Percentiles rank a stretch among this genome's conserved stretches.
These are phyloP conservation scores for Heimioporus sp. DNA, from an alignment of 768 basidiomycete species.

Conservation along the genomic window DNA sequence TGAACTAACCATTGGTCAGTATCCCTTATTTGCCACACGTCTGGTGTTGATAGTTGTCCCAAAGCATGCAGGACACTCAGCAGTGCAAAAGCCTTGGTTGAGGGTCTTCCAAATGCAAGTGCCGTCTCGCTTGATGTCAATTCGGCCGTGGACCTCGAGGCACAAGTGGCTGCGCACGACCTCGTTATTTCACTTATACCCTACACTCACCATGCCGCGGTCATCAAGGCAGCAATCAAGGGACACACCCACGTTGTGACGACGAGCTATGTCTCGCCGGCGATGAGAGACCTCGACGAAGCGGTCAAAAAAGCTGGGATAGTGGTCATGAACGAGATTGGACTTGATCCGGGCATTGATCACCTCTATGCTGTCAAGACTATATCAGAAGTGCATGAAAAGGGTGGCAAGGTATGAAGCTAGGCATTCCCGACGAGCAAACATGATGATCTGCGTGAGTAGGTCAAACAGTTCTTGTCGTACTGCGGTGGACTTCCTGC, in stretches of 20 bases:
- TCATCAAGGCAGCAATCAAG: constrained; percentile 85
- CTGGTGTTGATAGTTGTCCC: background rate
- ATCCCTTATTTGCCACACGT: background rate
- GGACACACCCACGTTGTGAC: constrained; percentile 92
- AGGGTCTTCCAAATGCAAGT: constrained; percentile 64
- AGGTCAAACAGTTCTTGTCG: constrained; percentile 89
- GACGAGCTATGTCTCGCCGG: constrained; percentile 91
- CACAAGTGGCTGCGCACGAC: constrained; percentile 80
- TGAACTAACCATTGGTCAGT: constrained; percentile 78
- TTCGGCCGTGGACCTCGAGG: constrained; percentile 68
- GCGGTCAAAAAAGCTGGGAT: constrained; percentile 86
- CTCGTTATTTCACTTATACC: constrained; percentile 97
- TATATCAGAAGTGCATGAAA: constrained; percentile 89
- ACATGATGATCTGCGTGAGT: background rate
- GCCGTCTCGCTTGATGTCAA: constrained; percentile 83
- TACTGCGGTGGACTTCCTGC: constrained; percentile 97
- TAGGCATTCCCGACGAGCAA: background rate
- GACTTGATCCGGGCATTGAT: constrained; percentile 94
- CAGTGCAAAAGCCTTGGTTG: constrained; percentile 67
- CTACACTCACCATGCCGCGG: constrained; percentile 84
- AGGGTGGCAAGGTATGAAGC: constrained; percentile 80
- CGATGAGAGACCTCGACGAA: constrained; percentile 83
- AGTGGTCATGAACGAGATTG: constrained; percentile 96
- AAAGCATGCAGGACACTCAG: constrained; percentile 86
- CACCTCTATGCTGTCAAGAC: constrained; percentile 94